Conservation (phyloP, 305 asterid species). For the Plantago coronopus region DNA sequence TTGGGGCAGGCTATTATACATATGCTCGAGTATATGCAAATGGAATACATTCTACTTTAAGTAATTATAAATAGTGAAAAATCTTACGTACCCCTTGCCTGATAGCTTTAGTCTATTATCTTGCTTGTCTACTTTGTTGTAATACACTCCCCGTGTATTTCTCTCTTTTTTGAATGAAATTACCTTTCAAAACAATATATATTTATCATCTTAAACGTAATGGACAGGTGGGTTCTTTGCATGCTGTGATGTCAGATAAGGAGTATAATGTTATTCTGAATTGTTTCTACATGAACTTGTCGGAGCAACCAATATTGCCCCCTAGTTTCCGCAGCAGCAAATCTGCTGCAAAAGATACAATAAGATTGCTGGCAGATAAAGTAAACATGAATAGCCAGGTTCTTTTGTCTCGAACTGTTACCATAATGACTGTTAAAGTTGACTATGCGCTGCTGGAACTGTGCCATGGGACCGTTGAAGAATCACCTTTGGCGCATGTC, state of each 20-base stretch:
- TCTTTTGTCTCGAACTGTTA: constrained; percentile 89
- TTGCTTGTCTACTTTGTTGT: too few species aligned
- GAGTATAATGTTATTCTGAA: constrained; percentile 82
- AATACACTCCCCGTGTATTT: too few species aligned
- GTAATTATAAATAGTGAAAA: too few species aligned
- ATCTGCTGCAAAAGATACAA: constrained; percentile 77
- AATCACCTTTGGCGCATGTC: constrained; percentile 85
- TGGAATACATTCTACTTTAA: too few species aligned
- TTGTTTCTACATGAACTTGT: constrained; percentile 78
- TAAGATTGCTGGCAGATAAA: constrained; percentile 79
- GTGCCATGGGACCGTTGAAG: constrained; percentile 75
- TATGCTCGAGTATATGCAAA: too few species aligned
- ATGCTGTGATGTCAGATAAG: constrained; percentile 83
- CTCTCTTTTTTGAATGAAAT: not conserved
- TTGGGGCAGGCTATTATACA: too few species aligned
- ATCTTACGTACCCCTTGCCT: too few species aligned
- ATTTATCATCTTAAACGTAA: constrained; percentile 16
- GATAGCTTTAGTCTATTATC: too few species aligned
- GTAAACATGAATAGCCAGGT: constrained; percentile 90
- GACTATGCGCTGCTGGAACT: constrained; percentile 78
- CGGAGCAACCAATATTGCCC: constrained; percentile 79
- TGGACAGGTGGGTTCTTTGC: constrained; percentile 83
- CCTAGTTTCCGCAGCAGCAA: constrained; percentile 83
- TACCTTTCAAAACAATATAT: not conserved
- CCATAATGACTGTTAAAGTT: constrained; percentile 70